phyloP scores from a whole-genome alignment of 2,329 filamentous ascomycete species.

The Diaporthe eres region DNA sequence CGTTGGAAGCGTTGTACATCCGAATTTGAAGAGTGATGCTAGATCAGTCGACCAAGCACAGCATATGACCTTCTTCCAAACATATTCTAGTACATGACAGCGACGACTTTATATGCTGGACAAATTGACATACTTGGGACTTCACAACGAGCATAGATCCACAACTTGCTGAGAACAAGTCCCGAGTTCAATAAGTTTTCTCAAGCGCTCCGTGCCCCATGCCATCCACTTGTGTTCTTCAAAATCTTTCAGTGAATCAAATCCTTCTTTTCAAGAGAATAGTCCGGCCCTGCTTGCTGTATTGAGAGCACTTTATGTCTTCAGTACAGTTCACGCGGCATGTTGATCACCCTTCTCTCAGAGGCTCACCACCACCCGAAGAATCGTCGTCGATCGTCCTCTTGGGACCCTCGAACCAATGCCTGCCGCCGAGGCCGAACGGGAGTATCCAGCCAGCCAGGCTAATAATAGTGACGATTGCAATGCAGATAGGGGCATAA shows the following conservation, averaged over 20 bases:
- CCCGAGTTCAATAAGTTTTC: no score
- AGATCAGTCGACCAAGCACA: no score
- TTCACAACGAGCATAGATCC: no score
- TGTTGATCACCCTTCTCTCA: not conserved
- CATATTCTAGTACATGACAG: no score
- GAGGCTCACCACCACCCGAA: not conserved
- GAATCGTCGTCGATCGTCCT: constrained; percentile 49
- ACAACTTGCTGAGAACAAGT: no score
- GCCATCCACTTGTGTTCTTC: not conserved
- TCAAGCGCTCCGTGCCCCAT: no score
- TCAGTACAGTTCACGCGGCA: not conserved
- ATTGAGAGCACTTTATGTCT: not conserved
- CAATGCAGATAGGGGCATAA: constrained; percentile 56
- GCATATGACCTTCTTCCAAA: no score
- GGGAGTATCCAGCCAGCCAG: constrained; percentile 54
- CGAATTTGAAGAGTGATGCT: no score
- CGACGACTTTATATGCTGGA: no score
- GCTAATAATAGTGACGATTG: constrained; percentile 52
- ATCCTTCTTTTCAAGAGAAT: no score
- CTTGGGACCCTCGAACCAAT: constrained; percentile 56
- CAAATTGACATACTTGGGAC: no score
- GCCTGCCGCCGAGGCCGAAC: constrained; percentile 50
- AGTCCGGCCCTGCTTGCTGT: not conserved
- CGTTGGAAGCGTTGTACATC: no score
- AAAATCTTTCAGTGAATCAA: not conserved